A percentile compares a stretch with the other conserved stretches of the same genome.
phyloP scores from a whole-genome alignment of 2,329 filamentous ascomycete species.

The Aspergillus carbonarius region DNA sequence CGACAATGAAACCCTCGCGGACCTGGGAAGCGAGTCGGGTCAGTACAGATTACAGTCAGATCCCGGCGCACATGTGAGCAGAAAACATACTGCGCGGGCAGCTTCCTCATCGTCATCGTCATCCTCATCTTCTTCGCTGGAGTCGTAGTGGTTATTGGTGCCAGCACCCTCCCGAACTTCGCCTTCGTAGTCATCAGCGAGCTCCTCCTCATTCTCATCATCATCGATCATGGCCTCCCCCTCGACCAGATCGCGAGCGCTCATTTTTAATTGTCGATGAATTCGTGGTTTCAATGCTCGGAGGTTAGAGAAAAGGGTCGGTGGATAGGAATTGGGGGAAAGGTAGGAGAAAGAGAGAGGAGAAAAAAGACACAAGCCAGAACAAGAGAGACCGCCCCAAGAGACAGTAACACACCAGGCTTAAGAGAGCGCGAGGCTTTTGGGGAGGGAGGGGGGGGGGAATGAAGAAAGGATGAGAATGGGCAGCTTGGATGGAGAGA shows the following conservation, averaged over 20 bases:
- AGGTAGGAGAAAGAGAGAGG: neutral
- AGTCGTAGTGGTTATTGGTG: constrained; percentile 64
- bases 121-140: constrained; percentile 87
- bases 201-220: constrained; percentile 78
- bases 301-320: neutral
- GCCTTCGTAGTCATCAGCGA: constrained; percentile 69
- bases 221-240: constrained; percentile 84
- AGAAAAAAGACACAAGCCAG: neutral
- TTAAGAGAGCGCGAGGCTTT: neutral
- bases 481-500: constrained; percentile 1
- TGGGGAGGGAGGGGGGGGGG: no score
- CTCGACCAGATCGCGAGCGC: constrained; percentile 69
- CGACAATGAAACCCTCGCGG: constrained; percentile 92
- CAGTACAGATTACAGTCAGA: neutral
- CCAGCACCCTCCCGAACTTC: constrained; percentile 48
- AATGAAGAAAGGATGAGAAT: neutral
- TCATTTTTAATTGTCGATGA: constrained; percentile 50
- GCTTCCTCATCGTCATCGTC: constrained; percentile 91
- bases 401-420: neutral
- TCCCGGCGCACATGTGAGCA: neutral
- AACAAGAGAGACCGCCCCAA: neutral
- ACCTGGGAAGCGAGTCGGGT: constrained; percentile 55
- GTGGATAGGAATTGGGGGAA: neutral
- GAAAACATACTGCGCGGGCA: constrained; percentile 63
- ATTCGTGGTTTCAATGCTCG: constrained; percentile 1